Evolutionary conservation across 2,329 filamentous ascomycete species (phyloP).

Genomic region (Diaporthe australafricana): DNA sequence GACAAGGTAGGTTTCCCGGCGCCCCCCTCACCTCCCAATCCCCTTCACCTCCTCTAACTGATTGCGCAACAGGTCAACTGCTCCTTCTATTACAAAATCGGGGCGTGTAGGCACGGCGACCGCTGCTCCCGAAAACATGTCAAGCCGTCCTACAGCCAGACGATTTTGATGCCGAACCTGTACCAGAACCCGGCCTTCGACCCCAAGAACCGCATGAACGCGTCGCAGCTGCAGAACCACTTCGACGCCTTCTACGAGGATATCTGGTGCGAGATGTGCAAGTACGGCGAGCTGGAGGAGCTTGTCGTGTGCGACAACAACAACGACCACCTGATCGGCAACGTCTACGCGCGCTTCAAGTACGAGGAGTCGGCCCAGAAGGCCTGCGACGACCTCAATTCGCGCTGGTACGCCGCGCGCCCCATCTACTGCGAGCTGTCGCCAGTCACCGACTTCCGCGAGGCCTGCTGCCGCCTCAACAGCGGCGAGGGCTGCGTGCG

Average conservation of each 20-base stretch:
- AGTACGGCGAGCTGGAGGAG: conserved; percentile 97
- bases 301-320: conserved; percentile 99
- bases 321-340: conserved; percentile 98
- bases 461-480: conserved; percentile 96
- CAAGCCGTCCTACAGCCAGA: conserved; percentile 98
- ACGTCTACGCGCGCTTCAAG: conserved; percentile 99
- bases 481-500: conserved; percentile 94
- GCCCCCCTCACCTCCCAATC: not conserved
- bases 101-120: conserved; percentile 97
- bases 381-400: conserved; percentile 94
- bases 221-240: conserved; percentile 96
- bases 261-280: conserved; percentile 99
- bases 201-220: conserved; percentile 95
- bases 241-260: conserved; percentile 99
- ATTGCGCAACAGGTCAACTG: conserved; percentile 77
- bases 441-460: conserved; percentile 96
- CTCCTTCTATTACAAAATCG: conserved; percentile 99
- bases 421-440: conserved; percentile 98
- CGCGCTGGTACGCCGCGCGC: conserved; percentile 94
- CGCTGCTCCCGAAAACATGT: conserved; percentile 98
- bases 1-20: conserved; percentile 71
- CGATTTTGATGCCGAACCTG: conserved; percentile 96
- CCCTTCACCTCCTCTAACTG: conserved; percentile 33
- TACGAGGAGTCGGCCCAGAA: conserved; percentile 97
- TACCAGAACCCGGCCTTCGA: conserved; percentile 99